phyloP scores from a whole-genome alignment of 2,329 filamentous ascomycete species.

The Ascochyta clinopodiicola region DNA sequence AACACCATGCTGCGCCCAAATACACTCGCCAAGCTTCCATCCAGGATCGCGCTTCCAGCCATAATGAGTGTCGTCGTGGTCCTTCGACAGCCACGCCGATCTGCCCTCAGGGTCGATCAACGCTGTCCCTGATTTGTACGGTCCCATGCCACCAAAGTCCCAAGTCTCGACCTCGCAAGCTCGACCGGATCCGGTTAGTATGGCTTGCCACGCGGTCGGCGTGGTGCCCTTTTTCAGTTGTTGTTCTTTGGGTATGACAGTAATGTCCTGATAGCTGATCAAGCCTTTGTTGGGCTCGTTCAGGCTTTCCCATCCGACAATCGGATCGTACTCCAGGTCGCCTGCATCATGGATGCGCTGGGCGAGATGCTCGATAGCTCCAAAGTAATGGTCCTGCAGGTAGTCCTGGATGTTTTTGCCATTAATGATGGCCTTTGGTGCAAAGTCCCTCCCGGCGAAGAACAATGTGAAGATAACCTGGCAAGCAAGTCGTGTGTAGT shows the following conservation, averaged over 20 bases:
- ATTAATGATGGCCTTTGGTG: constrained; percentile 94
- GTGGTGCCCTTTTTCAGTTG: constrained; percentile 91
- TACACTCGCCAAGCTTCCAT: constrained; percentile 92
- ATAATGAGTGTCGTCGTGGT: constrained; percentile 85
- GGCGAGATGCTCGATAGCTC: constrained; percentile 80
- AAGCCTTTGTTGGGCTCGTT: constrained; percentile 94
- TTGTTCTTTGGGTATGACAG: constrained; percentile 82
- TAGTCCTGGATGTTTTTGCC: constrained; percentile 97
- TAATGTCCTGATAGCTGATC: constrained; percentile 82
- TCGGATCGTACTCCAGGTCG: constrained; percentile 82
- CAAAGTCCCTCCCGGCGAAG: constrained; percentile 88
- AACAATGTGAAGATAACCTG: constrained; percentile 95
- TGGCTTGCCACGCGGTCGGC: constrained; percentile 92
- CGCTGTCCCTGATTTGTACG: constrained; percentile 83
- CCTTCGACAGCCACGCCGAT: constrained; percentile 80
- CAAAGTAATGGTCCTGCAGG: constrained; percentile 83
- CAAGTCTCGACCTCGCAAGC: constrained; percentile 89
- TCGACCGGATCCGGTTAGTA: constrained; percentile 87
- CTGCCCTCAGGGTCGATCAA: constrained; percentile 89
- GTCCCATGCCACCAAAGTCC: constrained; percentile 92
- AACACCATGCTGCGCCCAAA: constrained; percentile 96
- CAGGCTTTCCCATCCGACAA: constrained; percentile 95
- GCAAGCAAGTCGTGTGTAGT: constrained; percentile 85
- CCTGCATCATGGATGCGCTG: constrained; percentile 87
- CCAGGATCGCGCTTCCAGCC: constrained; percentile 85